Evolutionary conservation across 345 rosid species (phyloP), one percentile per base, ranked within the genome.

Genomic region (Camelina sativa): DNA sequence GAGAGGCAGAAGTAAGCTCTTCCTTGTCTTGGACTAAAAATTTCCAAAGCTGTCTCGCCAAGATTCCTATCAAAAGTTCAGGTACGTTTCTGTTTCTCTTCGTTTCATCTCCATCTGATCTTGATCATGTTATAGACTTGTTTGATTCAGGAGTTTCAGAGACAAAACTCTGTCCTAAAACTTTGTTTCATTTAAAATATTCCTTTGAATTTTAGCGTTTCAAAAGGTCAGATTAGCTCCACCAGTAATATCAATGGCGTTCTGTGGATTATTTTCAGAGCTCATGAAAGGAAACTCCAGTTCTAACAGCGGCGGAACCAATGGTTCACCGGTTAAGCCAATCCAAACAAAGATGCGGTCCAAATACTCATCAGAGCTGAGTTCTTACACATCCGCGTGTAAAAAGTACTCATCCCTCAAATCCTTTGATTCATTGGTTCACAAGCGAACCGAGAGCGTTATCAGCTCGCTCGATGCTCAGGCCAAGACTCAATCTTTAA

Each of bases 321-420:
- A 40, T 9, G 13, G 1, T 23, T 65, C 60, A 40, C 60, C 67
- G 9, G 51, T 12, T 41, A 16, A 62, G 25, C 25, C 20, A 28
- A 25, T 48, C 47, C 53, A 8, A 40, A 67, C 69, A 41, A 22
- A 30, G n/a, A 60, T 75, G 55, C 62, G n/a, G n/a, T 75, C 74
- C 74, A 61, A 12, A 41, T 76, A 60, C 64, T 53, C 69, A 51
- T 78, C 84, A 30, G 91, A 84, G 59, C 80, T 89, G 78, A 89
- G 77, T 23, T 85, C 87, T 1, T 93, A 89, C 37, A 91, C 81
- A 76, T 79, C 71, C 61, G 94, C 97, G 11, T 91, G 97, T 79
- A 58, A 55, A 48, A 58, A 53, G 35, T 92, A 93, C 82, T 80
- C 91, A 0, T 74, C 73, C 61, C 84, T 93, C 65, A 84, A 81